These are phyloP conservation scores for Boletus nobilissimus DNA, from an alignment of 1,284 basidiomycete species.

Conservation along the genomic window DNA sequence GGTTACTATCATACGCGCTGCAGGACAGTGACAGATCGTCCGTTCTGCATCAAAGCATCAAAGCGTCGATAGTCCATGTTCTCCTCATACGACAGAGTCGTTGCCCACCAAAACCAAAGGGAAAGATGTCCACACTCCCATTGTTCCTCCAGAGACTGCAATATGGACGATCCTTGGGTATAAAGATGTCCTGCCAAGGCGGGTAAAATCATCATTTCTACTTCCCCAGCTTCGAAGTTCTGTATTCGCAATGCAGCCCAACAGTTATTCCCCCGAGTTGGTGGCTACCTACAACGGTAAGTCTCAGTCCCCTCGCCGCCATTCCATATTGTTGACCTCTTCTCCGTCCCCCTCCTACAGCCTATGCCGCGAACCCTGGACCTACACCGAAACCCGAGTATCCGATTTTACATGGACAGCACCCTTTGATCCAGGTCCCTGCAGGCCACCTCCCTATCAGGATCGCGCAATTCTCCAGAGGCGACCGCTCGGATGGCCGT, in stretches of 20 bases:
- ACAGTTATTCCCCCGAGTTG: conserved; percentile 26
- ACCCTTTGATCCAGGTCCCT: conserved; percentile 21
- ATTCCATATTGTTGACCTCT: neutral
- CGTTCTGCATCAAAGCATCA: neutral
- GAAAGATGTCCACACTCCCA: neutral
- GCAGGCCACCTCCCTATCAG: conserved; percentile 31
- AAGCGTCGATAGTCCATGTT: conserved; percentile 2
- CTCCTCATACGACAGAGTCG: neutral
- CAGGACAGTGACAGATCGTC: neutral
- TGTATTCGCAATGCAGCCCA: conserved; percentile 12
- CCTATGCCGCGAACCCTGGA: conserved; percentile 18
- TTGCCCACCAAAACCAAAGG: neutral
- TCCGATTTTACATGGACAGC: conserved; percentile 9
- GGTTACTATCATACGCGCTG: neutral
- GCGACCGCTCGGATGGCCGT: conserved; percentile 9
- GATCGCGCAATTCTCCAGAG: conserved; percentile 31
- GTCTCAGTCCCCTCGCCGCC: neutral
- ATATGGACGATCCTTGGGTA: conserved; percentile 16
- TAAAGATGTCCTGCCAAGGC: conserved; percentile 16
- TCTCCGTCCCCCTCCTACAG: neutral
- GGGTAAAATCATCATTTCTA: conserved; percentile 1
- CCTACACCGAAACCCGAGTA: conserved; percentile 20
- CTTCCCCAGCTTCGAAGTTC: neutral
- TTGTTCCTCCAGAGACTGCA: conserved; percentile 5
- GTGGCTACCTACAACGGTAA: conserved; percentile 21